Evolutionary conservation across 495 filamentous ascomycete genomes (phyloP).

Genomic region (Polyplosphaeria fusca): DNA sequence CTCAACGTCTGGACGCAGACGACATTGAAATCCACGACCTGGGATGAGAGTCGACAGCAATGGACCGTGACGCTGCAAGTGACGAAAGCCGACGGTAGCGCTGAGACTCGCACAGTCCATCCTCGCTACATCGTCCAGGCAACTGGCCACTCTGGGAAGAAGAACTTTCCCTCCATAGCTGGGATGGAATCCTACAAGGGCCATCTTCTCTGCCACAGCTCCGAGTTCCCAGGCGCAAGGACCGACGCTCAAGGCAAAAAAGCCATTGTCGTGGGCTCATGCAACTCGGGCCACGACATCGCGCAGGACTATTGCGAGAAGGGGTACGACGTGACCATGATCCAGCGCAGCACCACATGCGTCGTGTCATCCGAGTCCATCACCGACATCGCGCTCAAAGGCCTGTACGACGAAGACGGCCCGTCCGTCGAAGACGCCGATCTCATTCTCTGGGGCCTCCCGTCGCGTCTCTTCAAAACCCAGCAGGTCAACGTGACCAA

Average conservation of each 20-base stretch:
- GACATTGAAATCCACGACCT: constrained; percentile 50
- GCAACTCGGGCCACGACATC: constrained; percentile 82
- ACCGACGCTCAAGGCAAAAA: constrained; percentile 57
- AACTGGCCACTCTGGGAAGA: constrained; percentile 72
- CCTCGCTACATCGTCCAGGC: constrained; percentile 66
- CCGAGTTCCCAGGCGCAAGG: constrained; percentile 51
- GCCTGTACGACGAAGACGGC: constrained; percentile 61
- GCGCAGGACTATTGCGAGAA: constrained; percentile 78
- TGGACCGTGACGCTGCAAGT: constrained; percentile 62
- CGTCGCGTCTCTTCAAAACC: constrained; percentile 13
- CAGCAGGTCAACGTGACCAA: constrained; percentile 42
- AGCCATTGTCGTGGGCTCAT: constrained; percentile 72
- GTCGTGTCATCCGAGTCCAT: constrained; percentile 51
- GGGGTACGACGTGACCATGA: constrained; percentile 78
- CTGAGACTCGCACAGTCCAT: constrained; percentile 52
- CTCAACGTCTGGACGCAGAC: constrained; percentile 71
- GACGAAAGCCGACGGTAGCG: constrained; percentile 46
- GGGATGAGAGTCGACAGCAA: constrained; percentile 50
- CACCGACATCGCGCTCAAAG: constrained; percentile 46
- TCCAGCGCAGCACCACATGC: constrained; percentile 73
- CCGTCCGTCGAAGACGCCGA: constrained; percentile 63
- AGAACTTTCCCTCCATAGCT: constrained; percentile 59
- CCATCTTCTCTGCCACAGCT: constrained; percentile 62
- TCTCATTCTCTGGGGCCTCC: constrained; percentile 37
- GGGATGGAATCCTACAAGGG: constrained; percentile 63